Evolutionary conservation across 257 asterid species (phyloP), one percentile per base, ranked within the genome.

Genomic region (Lycium barbarum): DNA sequence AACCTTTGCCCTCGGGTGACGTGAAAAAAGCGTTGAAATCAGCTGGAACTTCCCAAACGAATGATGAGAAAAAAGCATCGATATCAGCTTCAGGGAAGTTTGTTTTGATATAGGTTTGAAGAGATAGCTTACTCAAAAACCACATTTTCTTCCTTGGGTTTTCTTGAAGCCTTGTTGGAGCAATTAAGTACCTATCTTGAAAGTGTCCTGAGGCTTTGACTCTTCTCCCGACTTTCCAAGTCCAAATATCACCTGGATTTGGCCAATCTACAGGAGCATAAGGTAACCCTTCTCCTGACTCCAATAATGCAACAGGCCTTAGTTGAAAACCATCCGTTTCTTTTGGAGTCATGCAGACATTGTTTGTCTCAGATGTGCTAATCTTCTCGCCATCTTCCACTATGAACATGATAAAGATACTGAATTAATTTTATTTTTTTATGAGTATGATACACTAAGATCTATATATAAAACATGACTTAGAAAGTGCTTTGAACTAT

Each of bases 251-350:
- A 22, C 93, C 91, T 2, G 83, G 90, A 80, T 81, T 84, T 12
- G 93, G 93, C 87, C 89, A 88, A 86, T 89, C 88, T 20, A 33
- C 88, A 14, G 93, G 90, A 81, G 91, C 91, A 79, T 88, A 90
- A 0, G 93, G 93, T 79, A 86, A 81, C 18, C 91, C 93, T 74
- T 83, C 35, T 26, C 93, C 93, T 2, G 89, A 72, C 15, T 79
- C 80, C 22, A 47, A 0, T 38, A 63, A 88, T 5, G 66, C 65
- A 83, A 90, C 87, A 14, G 83, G 86, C 79, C 17, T 63, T 15
- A 61, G 40, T 78, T 54, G 62, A 33, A 58, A 68, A 14, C 79
- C 76, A 74, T 71, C 71, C 38, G 33, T 84, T 33, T 73, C 79
- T 73, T 36, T 55, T 4, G 65, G 51, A 65, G 45, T 38, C 17